Conservation (phyloP, 352 stramenopile genomes). For the Phytophthora colocasiae region DNA sequence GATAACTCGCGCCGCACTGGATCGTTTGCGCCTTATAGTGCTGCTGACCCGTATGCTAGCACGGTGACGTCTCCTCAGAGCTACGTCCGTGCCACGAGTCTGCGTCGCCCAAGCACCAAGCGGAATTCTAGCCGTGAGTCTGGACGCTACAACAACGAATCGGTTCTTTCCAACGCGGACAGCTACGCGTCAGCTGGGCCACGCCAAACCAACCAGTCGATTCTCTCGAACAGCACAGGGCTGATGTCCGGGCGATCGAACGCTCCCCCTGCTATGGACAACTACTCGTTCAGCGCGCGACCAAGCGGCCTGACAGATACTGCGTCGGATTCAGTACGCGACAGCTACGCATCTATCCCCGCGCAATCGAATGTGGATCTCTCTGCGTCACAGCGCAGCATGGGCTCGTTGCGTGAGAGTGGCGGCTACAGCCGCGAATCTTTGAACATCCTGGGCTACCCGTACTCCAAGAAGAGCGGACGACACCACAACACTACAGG, state of each 20-base stretch:
- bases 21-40: conserved; percentile 35
- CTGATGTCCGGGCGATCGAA: conserved; percentile 28
- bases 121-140: conserved; percentile 49
- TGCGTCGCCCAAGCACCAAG: conserved; percentile 48
- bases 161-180: conserved; percentile 32
- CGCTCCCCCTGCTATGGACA: conserved; percentile 14
- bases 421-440: conserved; percentile 79
- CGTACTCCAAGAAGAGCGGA: conserved; percentile 79
- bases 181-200: conserved; percentile 42
- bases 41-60: conserved; percentile 46
- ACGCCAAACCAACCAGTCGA: conserved; percentile 36
- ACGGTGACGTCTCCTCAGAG: conserved; percentile 78
- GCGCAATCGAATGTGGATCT: conserved; percentile 26
- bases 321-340: conserved; percentile 22
- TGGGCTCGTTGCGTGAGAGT: conserved; percentile 56
- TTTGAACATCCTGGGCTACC: conserved; percentile 84
- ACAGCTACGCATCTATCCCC: conserved; percentile 31
- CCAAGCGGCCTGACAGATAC: conserved; percentile 17
- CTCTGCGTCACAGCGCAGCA: conserved; percentile 37
- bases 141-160: conserved; percentile 32
- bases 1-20: conserved; percentile 17
- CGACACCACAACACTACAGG: conserved; percentile 61
- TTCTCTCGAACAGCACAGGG: conserved; percentile 36
- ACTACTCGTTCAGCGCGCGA: conserved; percentile 25
- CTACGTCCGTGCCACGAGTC: conserved; percentile 71